These are phyloP conservation scores for Penicillium verrucosum DNA, from an alignment of 2,329 filamentous ascomycete genomes.

Conservation along the genomic window DNA sequence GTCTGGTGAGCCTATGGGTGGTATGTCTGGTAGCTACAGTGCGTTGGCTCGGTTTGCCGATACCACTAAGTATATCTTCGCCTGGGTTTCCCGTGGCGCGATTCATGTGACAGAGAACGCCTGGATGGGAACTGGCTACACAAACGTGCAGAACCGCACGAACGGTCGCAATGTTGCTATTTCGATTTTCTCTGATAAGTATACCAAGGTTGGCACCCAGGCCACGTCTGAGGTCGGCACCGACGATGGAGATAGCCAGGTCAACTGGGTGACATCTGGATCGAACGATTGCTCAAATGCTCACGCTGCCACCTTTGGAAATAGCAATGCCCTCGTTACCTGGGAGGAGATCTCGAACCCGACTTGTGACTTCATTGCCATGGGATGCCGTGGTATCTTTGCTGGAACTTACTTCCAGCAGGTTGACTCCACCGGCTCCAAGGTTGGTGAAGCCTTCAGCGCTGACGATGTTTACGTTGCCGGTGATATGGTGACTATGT, in stretches of 20 bases:
- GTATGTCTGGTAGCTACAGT: constrained; percentile 62
- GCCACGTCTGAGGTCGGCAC: constrained; percentile 55
- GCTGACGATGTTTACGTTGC: constrained; percentile 57
- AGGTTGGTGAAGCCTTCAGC: constrained; percentile 51
- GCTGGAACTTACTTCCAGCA: constrained; percentile 60
- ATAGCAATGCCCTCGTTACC: constrained; percentile 52
- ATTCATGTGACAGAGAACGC: constrained; percentile 53
- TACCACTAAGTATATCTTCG: constrained; percentile 56
- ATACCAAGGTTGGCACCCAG: constrained; percentile 53
- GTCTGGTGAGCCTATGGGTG: constrained; percentile 58
- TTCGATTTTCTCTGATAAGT: constrained; percentile 56
- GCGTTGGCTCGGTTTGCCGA: constrained; percentile 53
- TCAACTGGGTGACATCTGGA: constrained; percentile 58
- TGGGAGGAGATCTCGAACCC: constrained; percentile 61
- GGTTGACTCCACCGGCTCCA: constrained; percentile 51
- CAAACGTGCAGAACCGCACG: constrained; percentile 52
- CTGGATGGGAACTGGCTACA: constrained; percentile 59
- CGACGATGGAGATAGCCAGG: constrained; percentile 54
- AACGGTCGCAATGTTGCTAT: constrained; percentile 60
- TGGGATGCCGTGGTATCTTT: constrained; percentile 59
- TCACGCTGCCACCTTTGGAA: constrained; percentile 56
- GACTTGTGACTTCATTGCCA: constrained; percentile 54
- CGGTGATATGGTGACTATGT: constrained; percentile 61
- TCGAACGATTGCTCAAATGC: constrained; percentile 57
- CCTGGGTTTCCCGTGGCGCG: constrained; percentile 61